Evolutionary conservation across 176 grass and related monocot genomes (phyloP), one percentile per base, ranked within the genome.

Genomic region (Microstegium vimineum): DNA sequence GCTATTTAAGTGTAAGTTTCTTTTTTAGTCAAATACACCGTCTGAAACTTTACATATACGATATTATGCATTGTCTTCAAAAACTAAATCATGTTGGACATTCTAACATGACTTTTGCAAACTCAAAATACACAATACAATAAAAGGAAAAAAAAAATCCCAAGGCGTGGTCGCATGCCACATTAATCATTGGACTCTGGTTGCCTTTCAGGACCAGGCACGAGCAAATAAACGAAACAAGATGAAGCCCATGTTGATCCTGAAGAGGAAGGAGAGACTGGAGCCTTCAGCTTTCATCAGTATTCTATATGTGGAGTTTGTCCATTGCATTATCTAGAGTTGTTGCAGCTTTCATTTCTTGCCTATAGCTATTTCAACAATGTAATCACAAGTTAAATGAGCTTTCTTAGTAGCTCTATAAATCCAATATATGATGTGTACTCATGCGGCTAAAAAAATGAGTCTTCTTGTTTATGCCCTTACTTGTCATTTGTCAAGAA

Each of bases 1-100:
- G 10, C 62, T 78, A n/a, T 59, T 42, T 0, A 82, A 81, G 59
- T 72, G 83, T 89, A 89, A 71, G 87, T 74, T 74, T 60, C 64
- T 17, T 49, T 16, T 16, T 41, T n/a, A 1, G 40, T 28, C 60
- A 10, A 80, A 30, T 34, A 40, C 20, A 75, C n/a, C 2, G 65
- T 64, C 10, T 15, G 7, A 33, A 78, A 6, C 17, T 74, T 47
- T 82, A 71, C 5, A 36, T 2, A 31, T 57, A 52, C 45, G 27
- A 49, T 46, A 12, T 32, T 5, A 8, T 3, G 11, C 6, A 56
- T 41, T 41, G 9, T 63, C 18, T 87, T 54, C 10, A 23, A 56
- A 64, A 71, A 14, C 8, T 41, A 14, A 10, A 66, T 73, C 2
- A 5, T 14, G 11, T 78, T 20, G 5, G 56, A 52, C 6, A 8